These are phyloP conservation scores for Chenopodium quinoa DNA, from an alignment of 148 eudicot species.

Conservation along the genomic window DNA sequence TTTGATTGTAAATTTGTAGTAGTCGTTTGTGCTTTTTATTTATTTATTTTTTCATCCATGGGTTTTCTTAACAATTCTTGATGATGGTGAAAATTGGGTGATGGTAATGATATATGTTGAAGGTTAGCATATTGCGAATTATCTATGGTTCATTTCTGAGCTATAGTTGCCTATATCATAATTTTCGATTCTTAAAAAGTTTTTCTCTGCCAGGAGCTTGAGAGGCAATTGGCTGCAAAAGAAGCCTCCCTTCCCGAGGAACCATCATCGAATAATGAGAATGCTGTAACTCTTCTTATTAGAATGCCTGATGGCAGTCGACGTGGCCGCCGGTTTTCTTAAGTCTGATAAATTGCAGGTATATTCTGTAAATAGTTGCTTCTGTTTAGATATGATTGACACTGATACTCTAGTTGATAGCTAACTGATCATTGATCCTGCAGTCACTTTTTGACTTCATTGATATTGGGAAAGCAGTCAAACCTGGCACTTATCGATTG, in stretches of 20 bases:
- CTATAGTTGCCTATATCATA: background rate
- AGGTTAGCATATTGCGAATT: background rate
- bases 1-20: background rate
- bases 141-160: background rate
- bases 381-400: conserved; percentile 1
- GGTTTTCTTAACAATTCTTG: background rate
- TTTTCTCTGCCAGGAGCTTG: conserved; percentile 55
- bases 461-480: conserved; percentile 76
- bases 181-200: too few species aligned
- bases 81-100: background rate
- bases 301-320: conserved; percentile 96
- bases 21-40: background rate
- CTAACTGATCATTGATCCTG: conserved; percentile 25
- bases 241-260: conserved; percentile 93
- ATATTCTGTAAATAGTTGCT: conserved; percentile 14
- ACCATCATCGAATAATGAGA: conserved; percentile 73
- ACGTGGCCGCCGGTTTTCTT: conserved; percentile 75
- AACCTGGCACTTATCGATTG: conserved; percentile 87
- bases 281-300: conserved; percentile 81
- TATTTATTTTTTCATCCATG: background rate
- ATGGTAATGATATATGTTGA: background rate
- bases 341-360: conserved; percentile 90
- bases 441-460: conserved; percentile 90
- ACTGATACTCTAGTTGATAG: conserved; percentile 8
- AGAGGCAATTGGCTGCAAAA: conserved; percentile 89